phyloP scores from a whole-genome alignment of 129 eudicot species.

The Ambrosia artemisiifolia region DNA sequence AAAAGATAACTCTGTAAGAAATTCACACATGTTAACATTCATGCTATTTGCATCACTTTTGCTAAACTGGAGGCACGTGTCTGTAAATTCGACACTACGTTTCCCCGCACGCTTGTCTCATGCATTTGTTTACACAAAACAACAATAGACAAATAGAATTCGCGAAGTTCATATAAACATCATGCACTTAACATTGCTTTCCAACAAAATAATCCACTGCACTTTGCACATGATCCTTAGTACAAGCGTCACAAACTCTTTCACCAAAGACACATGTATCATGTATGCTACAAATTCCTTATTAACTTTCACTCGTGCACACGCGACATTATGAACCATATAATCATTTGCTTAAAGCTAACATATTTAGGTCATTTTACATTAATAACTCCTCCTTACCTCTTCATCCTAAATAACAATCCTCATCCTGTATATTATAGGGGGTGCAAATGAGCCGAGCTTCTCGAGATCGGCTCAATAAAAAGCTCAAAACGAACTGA shows the following conservation, averaged over 20 bases:
- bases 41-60: slow-evolving; percentile 8
- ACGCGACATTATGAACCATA: neutral
- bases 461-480: too few species aligned
- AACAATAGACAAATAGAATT: neutral
- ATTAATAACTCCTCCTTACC: neutral
- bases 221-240: slow-evolving; percentile 38
- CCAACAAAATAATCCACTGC: slow-evolving; percentile 31
- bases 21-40: slow-evolving; percentile 7
- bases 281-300: slow-evolving; percentile 20
- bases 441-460: too few species aligned
- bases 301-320: neutral
- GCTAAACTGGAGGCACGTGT: slow-evolving; percentile 5
- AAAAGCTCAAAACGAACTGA: too few species aligned
- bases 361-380: neutral
- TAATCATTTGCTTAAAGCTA: slow-evolving; percentile 1
- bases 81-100: slow-evolving; percentile 16
- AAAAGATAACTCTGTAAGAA: neutral
- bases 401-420: slow-evolving; percentile 7
- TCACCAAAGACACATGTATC: slow-evolving; percentile 28
- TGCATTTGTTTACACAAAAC: slow-evolving; percentile 8
- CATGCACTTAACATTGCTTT: slow-evolving; percentile 36
- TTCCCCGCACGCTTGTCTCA: slow-evolving; percentile 28
- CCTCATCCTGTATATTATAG: neutral
- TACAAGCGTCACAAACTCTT: slow-evolving; percentile 42
- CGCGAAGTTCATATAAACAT: slow-evolving; percentile 22